A percentile compares a stretch with the other conserved stretches of the same genome.
Evolutionary conservation across 2,329 filamentous ascomycete species (phyloP).

Genomic region (Scorias spongiosa): DNA sequence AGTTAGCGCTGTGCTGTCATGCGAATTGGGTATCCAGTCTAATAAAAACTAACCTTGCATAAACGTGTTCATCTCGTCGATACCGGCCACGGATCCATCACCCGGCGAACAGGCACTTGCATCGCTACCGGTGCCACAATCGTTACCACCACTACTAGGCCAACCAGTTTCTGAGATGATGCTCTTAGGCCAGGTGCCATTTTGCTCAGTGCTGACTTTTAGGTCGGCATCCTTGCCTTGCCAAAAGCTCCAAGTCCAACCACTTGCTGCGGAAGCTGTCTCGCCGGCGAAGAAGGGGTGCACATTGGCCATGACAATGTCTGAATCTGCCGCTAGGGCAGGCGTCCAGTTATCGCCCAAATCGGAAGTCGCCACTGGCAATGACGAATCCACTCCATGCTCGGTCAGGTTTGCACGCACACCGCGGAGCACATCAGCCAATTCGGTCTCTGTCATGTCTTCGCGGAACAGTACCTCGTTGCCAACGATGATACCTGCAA

Average conservation of each 20-base stretch:
- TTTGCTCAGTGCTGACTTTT: slow-evolving; percentile 47
- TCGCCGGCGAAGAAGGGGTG: slow-evolving; percentile 91
- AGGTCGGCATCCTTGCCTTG: slow-evolving; percentile 48
- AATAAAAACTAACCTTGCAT: slow-evolving; percentile 59
- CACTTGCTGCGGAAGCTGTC: slow-evolving; percentile 48
- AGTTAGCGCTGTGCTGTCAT: neutral
- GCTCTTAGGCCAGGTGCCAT: slow-evolving; percentile 13
- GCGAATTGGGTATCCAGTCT: neutral
- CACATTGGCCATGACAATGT: slow-evolving; percentile 91
- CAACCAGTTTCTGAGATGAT: slow-evolving; percentile 85
- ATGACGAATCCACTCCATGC: slow-evolving; percentile 38
- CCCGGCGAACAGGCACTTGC: slow-evolving; percentile 38
- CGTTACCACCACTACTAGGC: slow-evolving; percentile 68
- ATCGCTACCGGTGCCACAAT: slow-evolving; percentile 44
- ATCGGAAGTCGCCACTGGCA: slow-evolving; percentile 78
- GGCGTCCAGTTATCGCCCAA: slow-evolving; percentile 75
- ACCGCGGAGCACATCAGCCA: slow-evolving; percentile 48
- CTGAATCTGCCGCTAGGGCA: slow-evolving; percentile 52
- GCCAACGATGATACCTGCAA: slow-evolving; percentile 47
- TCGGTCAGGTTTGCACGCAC: slow-evolving; percentile 59
- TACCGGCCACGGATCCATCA: slow-evolving; percentile 58
- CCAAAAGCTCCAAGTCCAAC: slow-evolving; percentile 80
- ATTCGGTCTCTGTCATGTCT: slow-evolving; percentile 49
- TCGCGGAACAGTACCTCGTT: slow-evolving; percentile 48
- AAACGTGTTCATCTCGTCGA: slow-evolving; percentile 71